These are phyloP conservation scores for Fusarium nisikadoi DNA, from an alignment of 2,329 filamentous ascomycete genomes.

Conservation along the genomic window DNA sequence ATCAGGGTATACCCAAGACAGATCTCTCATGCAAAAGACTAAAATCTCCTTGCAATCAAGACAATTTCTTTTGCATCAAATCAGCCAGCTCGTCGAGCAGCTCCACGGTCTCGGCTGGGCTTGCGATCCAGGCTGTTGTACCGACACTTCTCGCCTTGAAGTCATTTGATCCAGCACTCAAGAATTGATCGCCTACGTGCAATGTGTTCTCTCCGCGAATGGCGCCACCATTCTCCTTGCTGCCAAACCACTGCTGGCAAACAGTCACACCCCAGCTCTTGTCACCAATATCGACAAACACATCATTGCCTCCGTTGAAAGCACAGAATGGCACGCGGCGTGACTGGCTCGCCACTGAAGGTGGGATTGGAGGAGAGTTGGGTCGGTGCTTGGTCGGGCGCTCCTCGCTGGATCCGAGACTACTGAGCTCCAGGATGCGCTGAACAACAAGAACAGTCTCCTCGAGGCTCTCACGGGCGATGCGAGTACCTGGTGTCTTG, in stretches of 20 bases:
- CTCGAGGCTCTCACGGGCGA: conserved; percentile 89
- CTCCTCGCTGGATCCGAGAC: conserved; percentile 54
- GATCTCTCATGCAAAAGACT: not conserved
- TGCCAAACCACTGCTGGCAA: conserved; percentile 90
- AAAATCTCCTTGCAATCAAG: conserved; percentile 22
- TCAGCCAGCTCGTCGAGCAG: conserved; percentile 83
- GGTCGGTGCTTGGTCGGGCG: conserved; percentile 42
- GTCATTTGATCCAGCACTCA: conserved; percentile 95
- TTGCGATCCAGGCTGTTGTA: conserved; percentile 97
- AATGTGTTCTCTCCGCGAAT: conserved; percentile 83
- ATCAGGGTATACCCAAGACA: not conserved
- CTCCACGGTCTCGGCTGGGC: conserved; percentile 87
- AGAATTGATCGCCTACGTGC: conserved; percentile 96
- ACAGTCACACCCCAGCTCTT: conserved; percentile 96
- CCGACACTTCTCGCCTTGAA: conserved; percentile 94
- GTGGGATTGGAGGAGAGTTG: conserved; percentile 30
- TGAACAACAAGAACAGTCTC: conserved; percentile 96
- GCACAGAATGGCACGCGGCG: conserved; percentile 85
- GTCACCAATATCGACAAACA: conserved; percentile 98
- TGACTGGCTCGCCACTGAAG: conserved; percentile 32
- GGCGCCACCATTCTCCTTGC: conserved; percentile 46
- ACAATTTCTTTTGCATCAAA: conserved; percentile 56
- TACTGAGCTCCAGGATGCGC: conserved; percentile 87
- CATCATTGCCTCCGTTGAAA: conserved; percentile 97
- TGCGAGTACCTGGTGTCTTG: conserved; percentile 69